These are phyloP conservation scores for Laguncularia racemosa DNA, from an alignment of 345 rosid species.

Conservation along the genomic window DNA sequence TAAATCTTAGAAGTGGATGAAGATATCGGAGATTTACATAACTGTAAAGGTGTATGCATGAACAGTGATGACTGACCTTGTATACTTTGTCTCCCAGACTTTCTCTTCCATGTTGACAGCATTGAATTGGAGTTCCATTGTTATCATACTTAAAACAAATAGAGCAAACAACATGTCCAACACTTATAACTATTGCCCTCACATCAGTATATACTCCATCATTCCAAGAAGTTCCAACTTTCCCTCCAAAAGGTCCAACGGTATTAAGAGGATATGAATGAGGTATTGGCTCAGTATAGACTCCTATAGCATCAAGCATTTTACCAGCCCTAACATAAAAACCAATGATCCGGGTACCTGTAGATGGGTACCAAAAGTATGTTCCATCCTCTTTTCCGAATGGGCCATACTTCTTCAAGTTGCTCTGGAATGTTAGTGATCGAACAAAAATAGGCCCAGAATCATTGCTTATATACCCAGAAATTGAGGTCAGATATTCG, in stretches of 20 bases:
- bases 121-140: no score
- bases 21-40: no score
- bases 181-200: conserved; percentile 1
- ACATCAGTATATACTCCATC: neutral
- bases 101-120: no score
- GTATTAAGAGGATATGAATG: conserved; percentile 1
- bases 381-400: conserved; percentile 1
- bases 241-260: conserved; percentile 10
- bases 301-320: conserved; percentile 1
- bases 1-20: no score
- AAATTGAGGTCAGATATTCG: conserved; percentile 10
- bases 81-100: no score
- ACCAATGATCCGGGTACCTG: conserved; percentile 1
- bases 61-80: no score
- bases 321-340: neutral
- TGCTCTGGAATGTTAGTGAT: conserved; percentile 8
- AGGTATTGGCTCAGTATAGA: conserved; percentile 1
- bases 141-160: conserved; percentile 1
- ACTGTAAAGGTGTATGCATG: no score
- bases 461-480: neutral
- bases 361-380: neutral
- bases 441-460: neutral
- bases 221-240: conserved; percentile 6
- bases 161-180: neutral
- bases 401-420: conserved; percentile 7